Percentiles rank a stretch among this genome's conserved stretches.
These are phyloP conservation scores for Cladophialophora exuberans DNA, from an alignment of 2,329 filamentous ascomycete genomes.

Conservation along the genomic window DNA sequence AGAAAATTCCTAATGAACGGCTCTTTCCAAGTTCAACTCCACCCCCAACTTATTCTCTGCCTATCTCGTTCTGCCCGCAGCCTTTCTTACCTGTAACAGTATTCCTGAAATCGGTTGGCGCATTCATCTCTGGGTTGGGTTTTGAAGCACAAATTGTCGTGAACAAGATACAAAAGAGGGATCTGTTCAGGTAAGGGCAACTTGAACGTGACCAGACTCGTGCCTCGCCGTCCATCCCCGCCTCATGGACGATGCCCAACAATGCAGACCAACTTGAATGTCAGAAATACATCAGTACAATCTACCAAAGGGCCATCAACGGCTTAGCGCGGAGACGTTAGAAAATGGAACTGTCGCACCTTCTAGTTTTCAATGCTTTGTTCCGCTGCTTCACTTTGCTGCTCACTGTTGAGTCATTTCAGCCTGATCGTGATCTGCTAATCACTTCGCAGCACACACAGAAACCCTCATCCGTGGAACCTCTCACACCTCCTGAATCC, in stretches of 20 bases:
- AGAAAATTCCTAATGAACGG: no score
- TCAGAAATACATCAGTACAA: background rate
- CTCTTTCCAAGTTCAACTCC: no score
- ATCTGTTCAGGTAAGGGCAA: conserved; percentile 9
- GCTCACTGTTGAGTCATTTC: background rate
- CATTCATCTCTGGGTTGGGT: background rate
- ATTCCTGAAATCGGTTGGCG: background rate
- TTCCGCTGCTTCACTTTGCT: background rate
- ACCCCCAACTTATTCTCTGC: no score
- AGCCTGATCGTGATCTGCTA: conserved; percentile 5
- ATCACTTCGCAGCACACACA: background rate
- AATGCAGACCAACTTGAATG: background rate
- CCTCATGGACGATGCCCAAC: conserved; percentile 9
- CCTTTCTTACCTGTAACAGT: background rate
- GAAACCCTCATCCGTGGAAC: background rate
- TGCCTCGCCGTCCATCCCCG: conserved; percentile 2
- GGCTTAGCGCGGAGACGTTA: no score
- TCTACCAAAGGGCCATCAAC: no score
- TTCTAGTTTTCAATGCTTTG: background rate
- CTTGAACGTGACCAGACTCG: conserved; percentile 2
- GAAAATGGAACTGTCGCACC: no score
- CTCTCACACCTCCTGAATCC: background rate
- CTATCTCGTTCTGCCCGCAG: no score
- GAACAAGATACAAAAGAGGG: background rate
- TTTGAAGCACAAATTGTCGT: background rate